Percentiles rank a stretch among this genome's conserved stretches.
phyloP scores from a whole-genome alignment of 768 basidiomycete species.

The Mycena rebaudengoi region DNA sequence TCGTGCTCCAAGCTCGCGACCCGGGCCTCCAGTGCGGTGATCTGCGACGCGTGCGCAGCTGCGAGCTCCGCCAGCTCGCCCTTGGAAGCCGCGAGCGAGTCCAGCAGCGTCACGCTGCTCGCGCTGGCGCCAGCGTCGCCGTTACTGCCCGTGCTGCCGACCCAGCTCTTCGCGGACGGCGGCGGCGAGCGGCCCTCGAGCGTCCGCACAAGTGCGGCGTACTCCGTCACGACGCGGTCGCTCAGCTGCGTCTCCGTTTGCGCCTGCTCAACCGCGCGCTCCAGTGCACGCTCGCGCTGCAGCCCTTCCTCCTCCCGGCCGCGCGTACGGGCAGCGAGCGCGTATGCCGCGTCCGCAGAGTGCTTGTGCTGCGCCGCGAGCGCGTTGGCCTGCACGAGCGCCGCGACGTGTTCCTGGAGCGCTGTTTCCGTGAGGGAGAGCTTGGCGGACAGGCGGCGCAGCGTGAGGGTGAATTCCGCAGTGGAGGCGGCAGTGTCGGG shows the following conservation, averaged over 20 bases:
- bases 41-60: slow-evolving; percentile 57
- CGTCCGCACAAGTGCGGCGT: slow-evolving; percentile 75
- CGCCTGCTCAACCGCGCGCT: slow-evolving; percentile 52
- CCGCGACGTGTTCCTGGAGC: slow-evolving; percentile 56
- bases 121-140: slow-evolving; percentile 1
- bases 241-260: slow-evolving; percentile 70
- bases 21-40: slow-evolving; percentile 53
- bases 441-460: slow-evolving; percentile 75
- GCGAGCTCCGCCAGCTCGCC: slow-evolving; percentile 38
- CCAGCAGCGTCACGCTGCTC: background rate
- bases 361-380: slow-evolving; percentile 54
- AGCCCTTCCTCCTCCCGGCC: slow-evolving; percentile 63
- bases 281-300: slow-evolving; percentile 57
- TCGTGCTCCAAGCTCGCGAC: slow-evolving; percentile 52
- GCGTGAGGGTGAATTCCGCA: slow-evolving; percentile 68
- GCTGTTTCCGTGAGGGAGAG: slow-evolving; percentile 67
- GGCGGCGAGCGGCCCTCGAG: slow-evolving; percentile 57
- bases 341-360: slow-evolving; percentile 61
- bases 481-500: background rate
- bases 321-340: slow-evolving; percentile 60
- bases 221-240: slow-evolving; percentile 74
- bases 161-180: slow-evolving; percentile 8
- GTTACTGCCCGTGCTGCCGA: slow-evolving; percentile 10
- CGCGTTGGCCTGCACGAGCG: slow-evolving; percentile 52
- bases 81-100: background rate